Base-by-base conservation (phyloP, 2,329 filamentous ascomycete species). In the Aspergillus vadensis region DNA sequence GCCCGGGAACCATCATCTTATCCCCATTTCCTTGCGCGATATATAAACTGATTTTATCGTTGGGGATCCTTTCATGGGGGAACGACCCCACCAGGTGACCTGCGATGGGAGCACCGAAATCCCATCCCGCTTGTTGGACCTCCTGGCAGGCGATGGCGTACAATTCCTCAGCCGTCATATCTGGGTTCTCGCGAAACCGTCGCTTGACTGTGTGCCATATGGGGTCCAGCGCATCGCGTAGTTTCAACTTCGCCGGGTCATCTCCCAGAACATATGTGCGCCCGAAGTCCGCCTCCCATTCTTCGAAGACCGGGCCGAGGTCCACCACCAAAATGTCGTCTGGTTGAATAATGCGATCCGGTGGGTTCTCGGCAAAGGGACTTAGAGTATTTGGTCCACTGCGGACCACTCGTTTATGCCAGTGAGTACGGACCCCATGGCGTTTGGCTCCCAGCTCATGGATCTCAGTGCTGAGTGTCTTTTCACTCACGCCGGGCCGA, bases 251-350 rank as follows among this genome's bases (percentile, higher is more conserved):
- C 19, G 70, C 60, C 1, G 79, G 76, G 55, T 84, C 81, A 52
- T 76, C 61, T 3, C 81, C 81, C 0, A 84, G 74, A 3, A 84
- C 81, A 61, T 79, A 84, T 0, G 82, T 84, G 14, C 82, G 79
- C 7, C 82, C 81, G 59, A 83, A 83, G 62, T 84, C 82, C 5
- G 82, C 82, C 65, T 84, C 82, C 80, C 80, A 85, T 0, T 73
- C 75, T 54, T 83, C 81, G 58, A 84, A 83, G 0, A 84, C 81
- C 0, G 82, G 82, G 0, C 82, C 82, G 2, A 84, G 72, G 62
- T 84, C 82, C 36, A 84, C 77, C 58, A 81, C 78, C 2, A 85
- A 69, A 52, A 85, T 84, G 58, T 85, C 82, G 55, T 82, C 81
- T 2, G 70, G 66, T 61, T 79, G 64, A 51, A 85, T 79, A 32